These are phyloP conservation scores for Salix exigua DNA, from an alignment of 345 rosid genomes.

Conservation along the genomic window DNA sequence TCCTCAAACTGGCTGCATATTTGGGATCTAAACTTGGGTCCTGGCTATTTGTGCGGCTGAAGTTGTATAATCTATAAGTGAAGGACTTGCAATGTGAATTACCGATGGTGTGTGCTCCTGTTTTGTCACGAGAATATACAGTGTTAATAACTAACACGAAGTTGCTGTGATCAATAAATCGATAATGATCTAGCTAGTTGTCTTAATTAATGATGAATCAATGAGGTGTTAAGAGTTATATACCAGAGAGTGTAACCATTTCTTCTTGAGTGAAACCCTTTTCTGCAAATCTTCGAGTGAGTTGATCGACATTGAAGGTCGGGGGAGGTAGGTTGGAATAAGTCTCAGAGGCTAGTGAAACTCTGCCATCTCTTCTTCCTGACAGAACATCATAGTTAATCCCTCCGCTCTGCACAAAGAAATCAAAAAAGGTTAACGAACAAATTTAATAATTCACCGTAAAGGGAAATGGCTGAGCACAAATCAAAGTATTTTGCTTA, in stretches of 20 bases:
- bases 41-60: constrained; percentile 3
- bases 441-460: not conserved
- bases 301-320: not conserved
- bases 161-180: not conserved
- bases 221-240: too few relatives aligned
- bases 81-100: constrained; percentile 22
- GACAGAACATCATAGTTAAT: constrained; percentile 46
- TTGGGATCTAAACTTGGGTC: constrained; percentile 20
- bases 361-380: constrained; percentile 59
- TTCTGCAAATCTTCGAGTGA: constrained; percentile 11
- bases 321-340: constrained; percentile 12
- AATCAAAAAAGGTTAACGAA: not conserved
- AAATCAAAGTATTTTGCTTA: constrained; percentile 9
- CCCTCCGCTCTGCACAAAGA: constrained; percentile 38
- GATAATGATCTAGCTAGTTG: not conserved
- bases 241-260: constrained; percentile 23
- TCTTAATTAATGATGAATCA: not conserved
- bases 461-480: not conserved
- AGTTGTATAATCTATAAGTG: constrained; percentile 19
- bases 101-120: constrained; percentile 29
- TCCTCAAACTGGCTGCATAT: constrained; percentile 19
- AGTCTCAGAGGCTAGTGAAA: constrained; percentile 39
- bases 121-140: not conserved
- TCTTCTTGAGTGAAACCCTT: constrained; percentile 20
- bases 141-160: too few relatives aligned